Evolutionary conservation across 306 rosid species (phyloP).

Genomic region (Sophora flavescens): DNA sequence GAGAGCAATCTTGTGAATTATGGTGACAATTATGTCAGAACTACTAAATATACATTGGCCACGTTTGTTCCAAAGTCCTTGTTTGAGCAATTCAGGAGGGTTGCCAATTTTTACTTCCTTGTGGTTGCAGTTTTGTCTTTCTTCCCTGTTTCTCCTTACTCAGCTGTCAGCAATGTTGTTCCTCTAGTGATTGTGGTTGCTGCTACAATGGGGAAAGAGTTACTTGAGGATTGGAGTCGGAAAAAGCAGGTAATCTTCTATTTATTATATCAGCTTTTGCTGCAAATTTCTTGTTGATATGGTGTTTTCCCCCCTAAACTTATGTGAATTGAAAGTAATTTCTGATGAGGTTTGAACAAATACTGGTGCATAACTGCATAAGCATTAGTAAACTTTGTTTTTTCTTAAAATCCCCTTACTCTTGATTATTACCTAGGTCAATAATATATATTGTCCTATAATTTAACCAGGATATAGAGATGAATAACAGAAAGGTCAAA

Average conservation of each 20-base stretch:
- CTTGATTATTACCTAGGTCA: constrained; percentile 34
- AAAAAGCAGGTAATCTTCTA: constrained; percentile 74
- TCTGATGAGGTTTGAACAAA: constrained; percentile 19
- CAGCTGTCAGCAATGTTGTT: constrained; percentile 79
- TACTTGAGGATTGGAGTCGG: constrained; percentile 84
- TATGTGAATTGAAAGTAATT: not conserved
- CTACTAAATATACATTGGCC: constrained; percentile 83
- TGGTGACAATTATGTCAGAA: constrained; percentile 80
- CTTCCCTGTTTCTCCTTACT: constrained; percentile 83
- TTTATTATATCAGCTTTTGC: not conserved
- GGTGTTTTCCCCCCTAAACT: constrained; percentile 16
- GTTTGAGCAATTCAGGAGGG: constrained; percentile 96
- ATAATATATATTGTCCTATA: constrained; percentile 50
- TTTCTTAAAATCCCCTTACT: not conserved
- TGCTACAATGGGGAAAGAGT: constrained; percentile 90
- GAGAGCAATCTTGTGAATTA: constrained; percentile 57
- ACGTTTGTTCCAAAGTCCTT: constrained; percentile 86
- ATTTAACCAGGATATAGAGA: constrained; percentile 81
- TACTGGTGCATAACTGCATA: not conserved
- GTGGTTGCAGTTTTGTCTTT: constrained; percentile 80
- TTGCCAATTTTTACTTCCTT: constrained; percentile 86
- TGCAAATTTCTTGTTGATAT: constrained; percentile 10
- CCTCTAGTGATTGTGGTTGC: constrained; percentile 88
- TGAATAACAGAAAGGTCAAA: constrained; percentile 87
- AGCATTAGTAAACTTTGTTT: not conserved